Evolutionary conservation across 345 rosid genomes (phyloP).

Genomic region (Syzygium jambos): DNA sequence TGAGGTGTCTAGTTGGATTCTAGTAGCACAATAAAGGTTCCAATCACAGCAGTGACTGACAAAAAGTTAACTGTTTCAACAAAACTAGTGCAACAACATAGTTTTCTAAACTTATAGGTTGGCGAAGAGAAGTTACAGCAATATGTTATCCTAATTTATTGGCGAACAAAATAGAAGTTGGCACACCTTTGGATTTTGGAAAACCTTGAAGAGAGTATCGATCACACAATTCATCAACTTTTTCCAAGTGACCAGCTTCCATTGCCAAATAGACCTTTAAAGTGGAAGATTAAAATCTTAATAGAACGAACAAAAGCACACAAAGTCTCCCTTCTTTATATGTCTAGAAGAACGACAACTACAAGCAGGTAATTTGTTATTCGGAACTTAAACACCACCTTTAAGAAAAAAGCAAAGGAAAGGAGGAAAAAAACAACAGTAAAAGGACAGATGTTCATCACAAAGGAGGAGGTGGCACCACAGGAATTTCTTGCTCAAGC

Average conservation of each 20-base stretch:
- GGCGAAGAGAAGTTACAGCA: neutral
- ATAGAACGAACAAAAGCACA: neutral
- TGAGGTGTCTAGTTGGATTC: neutral
- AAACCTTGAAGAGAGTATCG: too few relatives aligned
- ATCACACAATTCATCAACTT: too few relatives aligned
- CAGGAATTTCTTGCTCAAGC: too few relatives aligned
- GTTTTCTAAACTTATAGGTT: neutral
- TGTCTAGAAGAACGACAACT: neutral
- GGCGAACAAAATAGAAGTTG: neutral
- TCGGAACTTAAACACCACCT: neutral
- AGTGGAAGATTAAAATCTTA: too few relatives aligned
- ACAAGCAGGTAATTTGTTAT: neutral
- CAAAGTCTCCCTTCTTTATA: neutral
- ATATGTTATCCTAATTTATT: too few relatives aligned
- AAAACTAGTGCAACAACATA: neutral
- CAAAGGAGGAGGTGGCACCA: too few relatives aligned
- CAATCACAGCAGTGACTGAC: neutral
- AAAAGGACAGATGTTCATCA: too few relatives aligned
- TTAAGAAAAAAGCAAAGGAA: too few relatives aligned
- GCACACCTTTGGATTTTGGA: constrained; percentile 43
- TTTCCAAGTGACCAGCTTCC: too few relatives aligned
- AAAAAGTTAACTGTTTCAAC: neutral
- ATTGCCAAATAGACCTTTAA: too few relatives aligned
- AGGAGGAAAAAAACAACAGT: too few relatives aligned
- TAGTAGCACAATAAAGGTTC: neutral